Base-by-base conservation (phyloP, 2,329 filamentous ascomycete species). In the Penicillium sp. region DNA sequence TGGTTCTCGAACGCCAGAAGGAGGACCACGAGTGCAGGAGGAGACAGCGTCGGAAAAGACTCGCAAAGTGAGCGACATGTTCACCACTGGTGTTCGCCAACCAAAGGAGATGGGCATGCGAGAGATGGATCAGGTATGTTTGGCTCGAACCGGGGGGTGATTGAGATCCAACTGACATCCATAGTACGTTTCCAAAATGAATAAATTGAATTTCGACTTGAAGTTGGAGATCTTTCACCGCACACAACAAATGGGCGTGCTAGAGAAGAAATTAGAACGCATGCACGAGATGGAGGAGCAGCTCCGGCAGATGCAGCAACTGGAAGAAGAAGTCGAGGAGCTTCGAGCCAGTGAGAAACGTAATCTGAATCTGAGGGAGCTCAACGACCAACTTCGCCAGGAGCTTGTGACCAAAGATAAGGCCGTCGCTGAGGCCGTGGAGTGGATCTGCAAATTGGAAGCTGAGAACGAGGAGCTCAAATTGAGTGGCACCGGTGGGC, bases 151-250 rank as follows among this genome's bases (percentile, higher is more conserved):
- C 19, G 35, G 13, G 16, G 8, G 11, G 10, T 5, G 6, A 26
- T 34, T 9, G 14, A 30, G 21, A 30, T 32, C 19, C 28, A 32
- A 31, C 42, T 61, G 34, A 62, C 49, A 4, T 29, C 10, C 21
- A 14, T 40, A 70, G 67, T 69, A 70, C 43, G 60, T 70, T 29
- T 69, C 65, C 1, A 69, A 68, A 45, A 60, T 69, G 35, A 70
- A 64, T 35, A 70, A 69, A 41, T 54, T 67, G 15, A 70, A 69
- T 19, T 70, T 70, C 38, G 67, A 70, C 45, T 41, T 70, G 41
- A 70, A 70, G 49, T 56, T 70, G 10, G 65, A 69, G 25, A 60
- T 70, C 1, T 67, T 65, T 31, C 64, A 69, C 37, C 62, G 66
- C 17, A 51, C 58, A 2, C 63, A 69, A 40, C 66, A 70, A 28